These are phyloP conservation scores for Omphalotus guepiniiformis DNA, from an alignment of 768 basidiomycete species.

Conservation along the genomic window DNA sequence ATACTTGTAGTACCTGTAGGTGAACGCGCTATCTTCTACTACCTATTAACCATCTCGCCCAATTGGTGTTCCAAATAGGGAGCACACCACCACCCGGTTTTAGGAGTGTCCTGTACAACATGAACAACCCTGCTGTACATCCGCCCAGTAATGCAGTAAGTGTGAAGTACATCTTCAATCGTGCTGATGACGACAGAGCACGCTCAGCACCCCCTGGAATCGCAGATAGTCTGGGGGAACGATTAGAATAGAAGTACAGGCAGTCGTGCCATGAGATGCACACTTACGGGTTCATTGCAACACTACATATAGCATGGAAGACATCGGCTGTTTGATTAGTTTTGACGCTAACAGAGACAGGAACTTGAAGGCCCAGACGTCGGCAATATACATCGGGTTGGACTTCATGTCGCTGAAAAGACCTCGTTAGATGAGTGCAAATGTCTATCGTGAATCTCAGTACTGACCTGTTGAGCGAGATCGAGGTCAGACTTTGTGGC, in stretches of 20 bases:
- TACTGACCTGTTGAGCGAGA: conserved; percentile 82
- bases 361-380: conserved; percentile 83
- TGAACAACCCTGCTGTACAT: conserved; percentile 63
- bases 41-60: conserved; percentile 66
- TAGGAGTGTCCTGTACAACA: conserved; percentile 65
- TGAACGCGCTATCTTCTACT: conserved; percentile 37
- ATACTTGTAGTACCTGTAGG: background rate
- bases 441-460: conserved; percentile 7
- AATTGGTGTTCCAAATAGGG: conserved; percentile 53
- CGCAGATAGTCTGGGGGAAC: conserved; percentile 43
- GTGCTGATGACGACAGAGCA: conserved; percentile 62
- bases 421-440: conserved; percentile 5
- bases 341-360: conserved; percentile 90
- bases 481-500: conserved; percentile 99
- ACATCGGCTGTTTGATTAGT: conserved; percentile 82
- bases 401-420: conserved; percentile 83
- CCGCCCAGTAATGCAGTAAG: conserved; percentile 73
- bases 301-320: conserved; percentile 78
- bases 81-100: conserved; percentile 53
- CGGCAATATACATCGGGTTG: conserved; percentile 97
- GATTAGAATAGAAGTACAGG: conserved; percentile 18
- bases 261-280: conserved; percentile 4
- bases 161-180: conserved; percentile 68
- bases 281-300: conserved; percentile 85
- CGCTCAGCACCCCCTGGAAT: conserved; percentile 86